Base-by-base conservation (phyloP, 2,329 filamentous ascomycete species). In the Fusarium haematococcum region DNA sequence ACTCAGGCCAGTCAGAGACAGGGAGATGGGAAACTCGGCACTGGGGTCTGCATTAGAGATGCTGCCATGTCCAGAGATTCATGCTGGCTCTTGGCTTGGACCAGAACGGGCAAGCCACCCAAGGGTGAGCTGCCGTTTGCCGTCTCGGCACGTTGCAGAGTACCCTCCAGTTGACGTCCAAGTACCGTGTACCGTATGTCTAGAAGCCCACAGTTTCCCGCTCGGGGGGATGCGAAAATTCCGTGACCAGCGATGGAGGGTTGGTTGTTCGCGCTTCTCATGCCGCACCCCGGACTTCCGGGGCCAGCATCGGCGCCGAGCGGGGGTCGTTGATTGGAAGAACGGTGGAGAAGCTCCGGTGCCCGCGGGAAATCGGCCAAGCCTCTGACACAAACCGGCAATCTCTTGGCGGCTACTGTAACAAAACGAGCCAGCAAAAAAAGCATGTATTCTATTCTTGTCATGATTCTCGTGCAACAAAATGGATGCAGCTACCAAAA, bases 281-380 rank as follows among this genome's bases (percentile, higher is more conserved):
- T 37, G 20, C 65, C 62, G 63, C 68, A 67, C 60, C 66, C 70
- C 75, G 64, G 56, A 68, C 63, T 50, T 37, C 65, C 71, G 61
- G 75, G 63, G 73, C 57, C 39, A 56, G 56, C 48, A 63, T 67
- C 59, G 72, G 62, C 57, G 63, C 69, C 69, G 68, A 69, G 60
- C 63, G 56, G 35, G 43, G 33, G 10, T 52, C 23, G 18, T 32
- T 75, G 71, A 74, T 75, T 78, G 73, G 65, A 69, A 60, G 43
- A 56, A 37, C 76, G 75, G 76, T 63, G 62, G 67, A 68, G 67
- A 72, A 68, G 76, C 68, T 77, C 71, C 76, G 72, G 71, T 20
- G 27, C 14, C 30, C 25, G 27, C 48, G 48, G 48, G 20, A 57
- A 65, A 54, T 70, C 58, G 59, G 57, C 63, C 63, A 75, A 70